Evolutionary conservation across 441 rosid genomes (phyloP).

Genomic region (Aquilaria agallochum): DNA sequence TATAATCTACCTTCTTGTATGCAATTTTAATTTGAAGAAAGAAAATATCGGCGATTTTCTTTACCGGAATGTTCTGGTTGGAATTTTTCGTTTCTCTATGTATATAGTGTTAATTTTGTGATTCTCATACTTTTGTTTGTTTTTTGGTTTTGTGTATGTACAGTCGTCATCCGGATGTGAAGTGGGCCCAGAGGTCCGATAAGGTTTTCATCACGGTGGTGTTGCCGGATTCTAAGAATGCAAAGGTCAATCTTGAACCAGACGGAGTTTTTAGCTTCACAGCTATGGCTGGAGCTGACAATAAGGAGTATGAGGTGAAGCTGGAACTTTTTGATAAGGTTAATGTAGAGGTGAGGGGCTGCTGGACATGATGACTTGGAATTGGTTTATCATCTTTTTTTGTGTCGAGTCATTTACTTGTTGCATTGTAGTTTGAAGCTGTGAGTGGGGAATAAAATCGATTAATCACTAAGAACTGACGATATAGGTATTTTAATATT

Average conservation of each 20-base stretch:
- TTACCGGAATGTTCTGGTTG: not conserved
- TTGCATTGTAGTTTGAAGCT: not conserved
- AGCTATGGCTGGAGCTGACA: conserved; percentile 57
- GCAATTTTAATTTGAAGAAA: no score
- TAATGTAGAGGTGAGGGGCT: conserved; percentile 55
- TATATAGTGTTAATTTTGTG: not conserved
- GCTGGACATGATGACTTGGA: not conserved
- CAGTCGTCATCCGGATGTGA: conserved; percentile 78
- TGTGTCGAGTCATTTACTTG: not conserved
- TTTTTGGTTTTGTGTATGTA: conserved; percentile 6
- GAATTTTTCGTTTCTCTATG: not conserved
- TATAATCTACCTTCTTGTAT: no score
- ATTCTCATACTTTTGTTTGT: not conserved
- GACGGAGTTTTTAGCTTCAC: conserved; percentile 64
- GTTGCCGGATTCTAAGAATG: conserved; percentile 61
- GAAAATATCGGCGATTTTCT: not conserved
- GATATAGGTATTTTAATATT: not conserved
- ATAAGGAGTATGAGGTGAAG: conserved; percentile 51
- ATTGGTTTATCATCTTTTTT: not conserved
- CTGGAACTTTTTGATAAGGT: conserved; percentile 72
- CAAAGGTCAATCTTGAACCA: conserved; percentile 62
- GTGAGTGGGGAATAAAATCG: not conserved
- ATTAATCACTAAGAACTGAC: no score
- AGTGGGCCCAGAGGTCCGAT: conserved; percentile 77
- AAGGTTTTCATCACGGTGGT: conserved; percentile 55